Conservation (phyloP, 768 basidiomycete genomes). For the Floccularia luteovirens region DNA sequence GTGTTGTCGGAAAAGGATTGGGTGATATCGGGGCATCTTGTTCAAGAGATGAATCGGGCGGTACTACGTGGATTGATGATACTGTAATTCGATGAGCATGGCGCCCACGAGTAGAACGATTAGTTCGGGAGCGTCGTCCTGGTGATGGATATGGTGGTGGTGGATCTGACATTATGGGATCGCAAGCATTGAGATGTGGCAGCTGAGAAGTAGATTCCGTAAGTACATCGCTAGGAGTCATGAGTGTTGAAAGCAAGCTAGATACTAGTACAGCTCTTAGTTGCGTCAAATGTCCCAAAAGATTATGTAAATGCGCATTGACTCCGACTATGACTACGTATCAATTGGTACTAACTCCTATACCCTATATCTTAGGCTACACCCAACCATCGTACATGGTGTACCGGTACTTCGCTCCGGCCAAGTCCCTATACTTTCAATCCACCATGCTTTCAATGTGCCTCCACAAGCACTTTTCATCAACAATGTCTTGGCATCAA, state of each 20-base stretch:
- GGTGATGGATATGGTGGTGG: slow-evolving; percentile 64
- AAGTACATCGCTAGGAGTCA: not conserved
- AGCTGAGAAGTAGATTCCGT: not conserved
- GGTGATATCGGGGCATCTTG: slow-evolving; percentile 20
- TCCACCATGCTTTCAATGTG: too few relatives aligned
- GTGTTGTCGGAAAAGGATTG: slow-evolving; percentile 29
- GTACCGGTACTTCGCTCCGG: too few relatives aligned
- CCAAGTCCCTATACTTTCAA: too few relatives aligned
- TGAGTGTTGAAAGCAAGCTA: not conserved
- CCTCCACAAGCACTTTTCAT: too few relatives aligned
- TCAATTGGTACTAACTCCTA: too few relatives aligned
- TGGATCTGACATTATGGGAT: slow-evolving; percentile 34
- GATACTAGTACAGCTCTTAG: too few relatives aligned
- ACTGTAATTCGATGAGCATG: slow-evolving; percentile 7
- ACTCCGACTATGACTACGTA: too few relatives aligned
- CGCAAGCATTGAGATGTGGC: not conserved
- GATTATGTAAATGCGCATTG: too few relatives aligned
- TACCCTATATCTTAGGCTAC: too few relatives aligned
- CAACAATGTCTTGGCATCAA: too few relatives aligned
- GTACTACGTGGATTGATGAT: slow-evolving; percentile 2
- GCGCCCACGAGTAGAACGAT: slow-evolving; percentile 17
- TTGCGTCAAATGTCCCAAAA: too few relatives aligned
- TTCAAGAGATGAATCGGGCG: slow-evolving; percentile 17
- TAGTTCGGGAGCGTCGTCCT: slow-evolving; percentile 31
- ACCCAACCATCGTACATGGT: too few relatives aligned